Evolutionary conservation across 2,329 filamentous ascomycete species (phyloP).

Genomic region (Aspergillus awamori): DNA sequence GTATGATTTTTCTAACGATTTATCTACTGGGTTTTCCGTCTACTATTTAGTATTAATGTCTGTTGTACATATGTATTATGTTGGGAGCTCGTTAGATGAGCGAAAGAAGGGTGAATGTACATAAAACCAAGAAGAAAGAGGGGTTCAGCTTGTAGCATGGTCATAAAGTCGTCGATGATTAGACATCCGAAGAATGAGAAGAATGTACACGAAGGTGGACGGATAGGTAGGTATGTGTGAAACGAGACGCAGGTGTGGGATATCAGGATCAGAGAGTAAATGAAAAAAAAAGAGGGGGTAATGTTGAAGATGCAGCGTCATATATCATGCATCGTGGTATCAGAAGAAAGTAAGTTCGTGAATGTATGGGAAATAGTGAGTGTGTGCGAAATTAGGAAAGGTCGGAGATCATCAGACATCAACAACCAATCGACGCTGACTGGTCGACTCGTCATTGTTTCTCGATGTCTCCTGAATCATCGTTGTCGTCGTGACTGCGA

Average conservation of each 20-base stretch:
- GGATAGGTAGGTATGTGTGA: neutral
- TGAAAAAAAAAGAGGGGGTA: neutral
- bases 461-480: slow-evolving; percentile 31
- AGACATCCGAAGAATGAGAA: neutral
- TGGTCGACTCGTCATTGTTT: slow-evolving; percentile 23
- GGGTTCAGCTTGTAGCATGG: neutral
- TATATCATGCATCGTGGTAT: slow-evolving; percentile 2
- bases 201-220: neutral
- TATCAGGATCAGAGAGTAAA: neutral
- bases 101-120: neutral
- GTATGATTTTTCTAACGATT: too few relatives aligned
- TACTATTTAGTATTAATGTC: too few relatives aligned
- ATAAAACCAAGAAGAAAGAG: neutral
- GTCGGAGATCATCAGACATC: slow-evolving; percentile 11
- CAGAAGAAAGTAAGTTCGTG: neutral
- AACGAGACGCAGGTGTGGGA: neutral
- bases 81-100: neutral
- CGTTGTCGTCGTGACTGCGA: slow-evolving; percentile 38
- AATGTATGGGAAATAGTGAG: neutral
- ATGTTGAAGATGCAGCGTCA: neutral
- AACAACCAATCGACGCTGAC: slow-evolving; percentile 28
- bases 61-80: neutral
- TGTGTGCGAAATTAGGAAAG: neutral
- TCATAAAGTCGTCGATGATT: slow-evolving; percentile 5
- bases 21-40: too few relatives aligned